Conservation (phyloP, 768 basidiomycete genomes). For the Hericium rajendrae region DNA sequence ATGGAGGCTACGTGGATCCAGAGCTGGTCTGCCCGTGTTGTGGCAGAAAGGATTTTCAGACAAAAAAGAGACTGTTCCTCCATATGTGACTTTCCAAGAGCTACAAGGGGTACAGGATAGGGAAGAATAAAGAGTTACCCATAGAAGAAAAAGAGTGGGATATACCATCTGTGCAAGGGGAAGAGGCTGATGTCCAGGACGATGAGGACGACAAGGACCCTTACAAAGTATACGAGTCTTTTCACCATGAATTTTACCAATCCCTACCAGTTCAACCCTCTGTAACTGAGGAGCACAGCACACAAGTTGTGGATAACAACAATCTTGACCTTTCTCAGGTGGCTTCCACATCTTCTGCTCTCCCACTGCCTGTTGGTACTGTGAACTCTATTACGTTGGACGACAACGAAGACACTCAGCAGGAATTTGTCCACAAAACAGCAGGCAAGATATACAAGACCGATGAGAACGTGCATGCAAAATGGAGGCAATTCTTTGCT, state of each 20-base stretch:
- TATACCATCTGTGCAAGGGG: neutral
- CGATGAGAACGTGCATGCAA: neutral
- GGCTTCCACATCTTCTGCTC: neutral
- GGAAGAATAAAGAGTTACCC: too few relatives aligned
- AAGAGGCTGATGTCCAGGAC: neutral
- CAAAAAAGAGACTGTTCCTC: too few relatives aligned
- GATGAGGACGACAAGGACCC: neutral
- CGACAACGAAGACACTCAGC: neutral
- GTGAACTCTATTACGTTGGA: neutral
- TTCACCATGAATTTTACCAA: neutral
- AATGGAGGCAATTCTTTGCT: too few relatives aligned
- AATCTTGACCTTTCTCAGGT: neutral
- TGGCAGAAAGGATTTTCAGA: too few relatives aligned
- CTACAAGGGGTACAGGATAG: too few relatives aligned
- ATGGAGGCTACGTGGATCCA: too few relatives aligned
- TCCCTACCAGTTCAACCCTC: neutral
- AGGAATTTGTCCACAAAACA: neutral
- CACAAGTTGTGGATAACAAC: neutral
- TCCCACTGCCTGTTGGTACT: too few relatives aligned
- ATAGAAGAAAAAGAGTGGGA: neutral
- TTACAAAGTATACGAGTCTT: neutral
- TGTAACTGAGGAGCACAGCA: neutral
- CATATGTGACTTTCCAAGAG: too few relatives aligned
- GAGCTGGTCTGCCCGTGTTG: too few relatives aligned
- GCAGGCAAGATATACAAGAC: neutral